Evolutionary conservation across 2,329 filamentous ascomycete genomes (phyloP), one percentile per base, ranked within the genome.

Genomic region (Verticillium alfalfae): DNA sequence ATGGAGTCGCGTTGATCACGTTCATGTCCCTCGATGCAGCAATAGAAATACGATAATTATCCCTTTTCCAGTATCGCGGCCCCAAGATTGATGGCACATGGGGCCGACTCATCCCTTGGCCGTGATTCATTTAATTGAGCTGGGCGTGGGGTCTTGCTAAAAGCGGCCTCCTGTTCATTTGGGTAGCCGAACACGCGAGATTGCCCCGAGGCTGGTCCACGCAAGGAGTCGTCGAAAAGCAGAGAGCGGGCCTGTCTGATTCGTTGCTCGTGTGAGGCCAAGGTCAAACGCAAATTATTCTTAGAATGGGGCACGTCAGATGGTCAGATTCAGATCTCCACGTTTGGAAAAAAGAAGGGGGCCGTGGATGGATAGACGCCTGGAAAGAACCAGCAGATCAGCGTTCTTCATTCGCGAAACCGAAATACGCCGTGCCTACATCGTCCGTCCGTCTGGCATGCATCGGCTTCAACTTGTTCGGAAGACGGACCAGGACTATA

Each of bases 251-350:
- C 22, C 9, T 18, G 8, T 18, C 57, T 58, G 36, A 58, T 58
- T 58, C 57, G 57, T 49, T 12, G n/a, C 18, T 18, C 22, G 18
- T 5, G n/a, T 18, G 45, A 49, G 45, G 45, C n/a, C 45, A 22
- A 49, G 45, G 9, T 49, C 16, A 34, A 45, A 16, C 38, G 34
- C 38, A 36, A 34, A 58, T 41, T 58, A 58, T 58, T 58, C 39
- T 58, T 58, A 49, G 57, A 58, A 49, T 41, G 38, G 22, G 45
- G 39, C 6, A 12, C 22, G 45, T 26, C 45, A 49, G 45, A 49
- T 56, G 34, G 54, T 26, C 54, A 56, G 54, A 45, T 54, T 34
- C 16, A 59, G 58, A 59, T 59, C 58, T 38, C 58, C 58, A 59
- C 34, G 58, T 38, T 54, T 55, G 22, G 54, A 15, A 18, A 49